Conservation (phyloP, 371 early-diverging fungal genomes). For the Mucor plumbeus region DNA sequence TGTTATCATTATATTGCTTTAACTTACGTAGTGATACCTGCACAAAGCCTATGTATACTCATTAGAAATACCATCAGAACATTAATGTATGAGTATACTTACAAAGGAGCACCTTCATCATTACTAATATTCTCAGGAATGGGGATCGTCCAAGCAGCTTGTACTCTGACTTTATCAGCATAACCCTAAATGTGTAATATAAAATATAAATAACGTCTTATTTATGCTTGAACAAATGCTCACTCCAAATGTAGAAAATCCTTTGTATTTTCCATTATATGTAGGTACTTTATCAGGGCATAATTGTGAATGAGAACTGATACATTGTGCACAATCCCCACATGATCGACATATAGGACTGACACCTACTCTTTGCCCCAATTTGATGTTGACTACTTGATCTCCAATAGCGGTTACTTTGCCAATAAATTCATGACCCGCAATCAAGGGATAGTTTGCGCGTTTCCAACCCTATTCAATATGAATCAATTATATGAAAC, state of each 20-base stretch:
- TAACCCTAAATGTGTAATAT: constrained; percentile 32
- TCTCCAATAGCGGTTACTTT: constrained; percentile 61
- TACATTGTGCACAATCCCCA: constrained; percentile 47
- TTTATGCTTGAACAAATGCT: constrained; percentile 5
- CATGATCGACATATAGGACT: constrained; percentile 61
- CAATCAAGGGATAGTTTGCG: constrained; percentile 61
- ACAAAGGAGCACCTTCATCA: constrained; percentile 50
- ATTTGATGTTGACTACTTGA: constrained; percentile 43
- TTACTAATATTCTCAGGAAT: constrained; percentile 56
- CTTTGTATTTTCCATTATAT: constrained; percentile 52
- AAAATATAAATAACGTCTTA: neutral
- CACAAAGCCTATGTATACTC: constrained; percentile 60
- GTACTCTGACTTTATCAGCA: constrained; percentile 46
- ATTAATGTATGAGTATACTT: constrained; percentile 15
- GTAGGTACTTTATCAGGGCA: constrained; percentile 49
- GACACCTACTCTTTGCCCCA: constrained; percentile 80
- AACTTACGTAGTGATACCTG: constrained; percentile 68
- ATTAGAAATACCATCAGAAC: neutral
- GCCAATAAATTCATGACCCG: constrained; percentile 83
- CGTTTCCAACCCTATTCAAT: constrained; percentile 47
- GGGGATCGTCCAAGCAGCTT: constrained; percentile 54
- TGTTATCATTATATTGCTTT: neutral
- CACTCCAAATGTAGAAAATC: constrained; percentile 53
- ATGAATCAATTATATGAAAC: constrained; percentile 9
- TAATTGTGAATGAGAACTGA: constrained; percentile 35